Evolutionary conservation across 768 basidiomycete species (phyloP).

Genomic region (Rubroboletus satanas): DNA sequence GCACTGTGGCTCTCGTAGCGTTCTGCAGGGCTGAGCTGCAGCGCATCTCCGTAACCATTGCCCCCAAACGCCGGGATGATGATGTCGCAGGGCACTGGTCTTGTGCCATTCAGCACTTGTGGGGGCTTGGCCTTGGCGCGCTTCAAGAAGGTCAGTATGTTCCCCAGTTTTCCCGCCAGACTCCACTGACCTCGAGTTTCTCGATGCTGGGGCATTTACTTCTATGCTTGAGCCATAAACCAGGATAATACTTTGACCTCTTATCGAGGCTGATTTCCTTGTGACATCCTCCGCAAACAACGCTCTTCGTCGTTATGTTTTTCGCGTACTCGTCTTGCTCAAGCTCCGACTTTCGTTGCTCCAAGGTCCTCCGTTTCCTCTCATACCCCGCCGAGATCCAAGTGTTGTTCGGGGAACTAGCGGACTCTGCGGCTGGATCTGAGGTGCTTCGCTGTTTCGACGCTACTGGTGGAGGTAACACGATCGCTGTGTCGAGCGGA

Average conservation of each 20-base stretch:
- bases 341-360: slow-evolving; percentile 26
- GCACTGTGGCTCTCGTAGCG: background rate
- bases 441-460: slow-evolving; percentile 1
- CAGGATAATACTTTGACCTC: slow-evolving; percentile 34
- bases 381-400: slow-evolving; percentile 21
- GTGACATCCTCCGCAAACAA: slow-evolving; percentile 28
- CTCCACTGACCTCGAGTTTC: slow-evolving; percentile 25
- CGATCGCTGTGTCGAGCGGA: slow-evolving; percentile 10
- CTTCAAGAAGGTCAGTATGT: slow-evolving; percentile 20
- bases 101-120: background rate
- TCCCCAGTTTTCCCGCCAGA: background rate
- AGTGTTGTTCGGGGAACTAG: background rate
- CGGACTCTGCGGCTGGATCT: background rate
- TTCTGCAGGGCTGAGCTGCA: background rate
- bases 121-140: slow-evolving; percentile 4
- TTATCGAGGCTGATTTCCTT: slow-evolving; percentile 34
- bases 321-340: slow-evolving; percentile 29
- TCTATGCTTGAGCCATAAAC: slow-evolving; percentile 33
- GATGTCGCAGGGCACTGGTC: slow-evolving; percentile 1
- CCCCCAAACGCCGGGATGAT: background rate
- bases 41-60: background rate
- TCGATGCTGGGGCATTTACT: slow-evolving; percentile 26
- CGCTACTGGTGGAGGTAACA: slow-evolving; percentile 3
- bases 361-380: slow-evolving; percentile 28
- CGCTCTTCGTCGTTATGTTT: slow-evolving; percentile 25